Evolutionary conservation across 2,329 filamentous ascomycete species (phyloP).

Genomic region (Didymella keratinophila): DNA sequence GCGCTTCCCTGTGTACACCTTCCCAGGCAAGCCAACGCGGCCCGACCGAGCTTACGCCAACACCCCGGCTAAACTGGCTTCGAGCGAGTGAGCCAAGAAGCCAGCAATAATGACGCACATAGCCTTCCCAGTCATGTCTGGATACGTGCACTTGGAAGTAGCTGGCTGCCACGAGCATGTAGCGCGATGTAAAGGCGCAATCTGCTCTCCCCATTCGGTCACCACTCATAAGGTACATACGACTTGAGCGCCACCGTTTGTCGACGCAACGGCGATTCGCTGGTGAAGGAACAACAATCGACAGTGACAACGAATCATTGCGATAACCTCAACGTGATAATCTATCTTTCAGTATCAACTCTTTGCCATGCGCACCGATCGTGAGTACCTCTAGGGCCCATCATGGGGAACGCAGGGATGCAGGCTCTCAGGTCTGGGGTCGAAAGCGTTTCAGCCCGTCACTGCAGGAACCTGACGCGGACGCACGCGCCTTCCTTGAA

Average conservation of each 20-base stretch:
- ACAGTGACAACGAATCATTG: neutral
- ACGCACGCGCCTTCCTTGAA: constrained; percentile 9
- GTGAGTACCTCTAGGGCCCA: constrained; percentile 3
- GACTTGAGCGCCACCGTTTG: neutral
- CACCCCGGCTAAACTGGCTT: constrained; percentile 7
- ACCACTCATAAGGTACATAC: neutral
- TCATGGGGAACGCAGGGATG: constrained; percentile 16
- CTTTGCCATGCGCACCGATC: neutral
- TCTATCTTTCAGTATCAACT: neutral
- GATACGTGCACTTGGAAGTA: neutral
- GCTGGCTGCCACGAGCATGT: neutral
- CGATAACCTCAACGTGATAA: too few species aligned
- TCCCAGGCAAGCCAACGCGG: neutral
- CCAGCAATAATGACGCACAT: constrained; percentile 1
- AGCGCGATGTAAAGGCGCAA: neutral
- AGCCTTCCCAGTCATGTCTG: neutral
- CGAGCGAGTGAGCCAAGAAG: constrained; percentile 1
- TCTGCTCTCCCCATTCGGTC: neutral
- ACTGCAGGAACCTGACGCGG: constrained; percentile 18
- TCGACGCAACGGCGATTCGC: neutral
- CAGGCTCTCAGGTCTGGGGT: constrained; percentile 2
- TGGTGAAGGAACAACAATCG: neutral
- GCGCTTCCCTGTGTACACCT: neutral
- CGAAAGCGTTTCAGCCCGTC: constrained; percentile 15
- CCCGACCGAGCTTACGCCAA: constrained; percentile 2